These are phyloP conservation scores for Globisporangium nodosum DNA, from an alignment of 352 stramenopile genomes.

Conservation along the genomic window DNA sequence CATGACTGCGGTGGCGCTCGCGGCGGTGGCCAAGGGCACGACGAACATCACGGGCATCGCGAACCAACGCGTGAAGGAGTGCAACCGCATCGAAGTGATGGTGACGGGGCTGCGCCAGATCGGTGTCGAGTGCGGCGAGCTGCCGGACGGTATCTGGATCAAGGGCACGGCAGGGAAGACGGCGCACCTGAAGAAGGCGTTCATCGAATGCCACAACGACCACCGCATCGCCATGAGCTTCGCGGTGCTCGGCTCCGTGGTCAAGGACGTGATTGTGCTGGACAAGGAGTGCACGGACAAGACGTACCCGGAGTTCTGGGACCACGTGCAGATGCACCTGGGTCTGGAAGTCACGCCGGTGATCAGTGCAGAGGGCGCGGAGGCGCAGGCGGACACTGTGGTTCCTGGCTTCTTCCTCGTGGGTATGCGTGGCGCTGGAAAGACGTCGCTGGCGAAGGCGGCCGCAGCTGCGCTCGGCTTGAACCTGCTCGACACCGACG, in stretches of 20 bases:
- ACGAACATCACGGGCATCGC: constrained; percentile 97
- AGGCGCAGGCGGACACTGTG: constrained; percentile 2
- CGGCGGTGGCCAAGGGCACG: constrained; percentile 92
- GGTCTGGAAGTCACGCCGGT: constrained; percentile 50
- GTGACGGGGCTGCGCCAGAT: constrained; percentile 95
- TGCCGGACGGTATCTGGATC: constrained; percentile 78
- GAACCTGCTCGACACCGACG: constrained; percentile 73
- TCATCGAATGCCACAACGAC: constrained; percentile 93
- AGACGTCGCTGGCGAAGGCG: constrained; percentile 68
- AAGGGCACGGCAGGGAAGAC: constrained; percentile 51
- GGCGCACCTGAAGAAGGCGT: constrained; percentile 44
- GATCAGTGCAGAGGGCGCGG: constrained; percentile 17
- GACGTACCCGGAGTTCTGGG: constrained; percentile 97
- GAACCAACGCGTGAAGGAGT: constrained; percentile 98
- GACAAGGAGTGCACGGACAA: constrained; percentile 98
- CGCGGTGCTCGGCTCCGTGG: constrained; percentile 90
- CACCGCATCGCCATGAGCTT: constrained; percentile 99
- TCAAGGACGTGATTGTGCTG: constrained; percentile 91
- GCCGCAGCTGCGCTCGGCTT: constrained; percentile 44
- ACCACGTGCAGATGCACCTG: constrained; percentile 63
- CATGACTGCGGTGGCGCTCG: constrained; percentile 96
- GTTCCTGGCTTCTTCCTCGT: constrained; percentile 71
- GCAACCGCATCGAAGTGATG: constrained; percentile 97
- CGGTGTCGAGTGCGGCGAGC: constrained; percentile 77
- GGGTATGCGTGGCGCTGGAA: constrained; percentile 84